Conservation (phyloP, 2,329 filamentous ascomycete species). For the Epichloe typhina region DNA sequence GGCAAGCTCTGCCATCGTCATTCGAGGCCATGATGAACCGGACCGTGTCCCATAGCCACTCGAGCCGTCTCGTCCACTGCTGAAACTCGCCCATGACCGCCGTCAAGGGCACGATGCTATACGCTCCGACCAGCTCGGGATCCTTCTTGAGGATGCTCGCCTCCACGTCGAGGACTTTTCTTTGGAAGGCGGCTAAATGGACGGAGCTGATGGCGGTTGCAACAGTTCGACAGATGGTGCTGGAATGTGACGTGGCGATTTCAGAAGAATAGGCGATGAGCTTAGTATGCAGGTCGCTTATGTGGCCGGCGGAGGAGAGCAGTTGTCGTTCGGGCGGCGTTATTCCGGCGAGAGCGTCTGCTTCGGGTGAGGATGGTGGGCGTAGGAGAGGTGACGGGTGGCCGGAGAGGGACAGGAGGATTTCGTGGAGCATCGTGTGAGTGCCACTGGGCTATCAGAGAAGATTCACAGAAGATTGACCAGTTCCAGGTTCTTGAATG, state of each 20-base stretch:
- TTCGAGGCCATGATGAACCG: constrained; percentile 47
- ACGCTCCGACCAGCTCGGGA: constrained; percentile 71
- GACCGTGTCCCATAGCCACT: constrained; percentile 70
- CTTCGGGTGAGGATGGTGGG: constrained; percentile 29
- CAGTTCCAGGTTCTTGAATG: constrained; percentile 5
- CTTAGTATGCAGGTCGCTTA: constrained; percentile 66
- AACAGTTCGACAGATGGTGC: constrained; percentile 76
- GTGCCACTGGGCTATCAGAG: neutral
- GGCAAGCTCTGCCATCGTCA: constrained; percentile 31
- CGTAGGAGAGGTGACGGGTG: constrained; percentile 81
- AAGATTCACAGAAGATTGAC: neutral
- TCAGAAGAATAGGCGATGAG: constrained; percentile 53
- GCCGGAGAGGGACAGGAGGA: constrained; percentile 89
- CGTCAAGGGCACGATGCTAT: constrained; percentile 85
- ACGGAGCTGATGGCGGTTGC: constrained; percentile 62
- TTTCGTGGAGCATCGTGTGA: constrained; percentile 81
- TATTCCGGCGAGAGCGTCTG: constrained; percentile 34
- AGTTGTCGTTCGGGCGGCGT: constrained; percentile 76
- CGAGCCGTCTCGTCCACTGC: constrained; percentile 72
- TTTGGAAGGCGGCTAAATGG: constrained; percentile 70
- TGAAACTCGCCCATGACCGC: constrained; percentile 72
- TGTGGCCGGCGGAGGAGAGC: constrained; percentile 59
- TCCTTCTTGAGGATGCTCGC: constrained; percentile 62
- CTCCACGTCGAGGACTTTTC: constrained; percentile 76
- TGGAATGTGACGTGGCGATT: constrained; percentile 59